Evolutionary conservation across 176 grass and related monocot species (phyloP).

Genomic region (Musa beccarii): DNA sequence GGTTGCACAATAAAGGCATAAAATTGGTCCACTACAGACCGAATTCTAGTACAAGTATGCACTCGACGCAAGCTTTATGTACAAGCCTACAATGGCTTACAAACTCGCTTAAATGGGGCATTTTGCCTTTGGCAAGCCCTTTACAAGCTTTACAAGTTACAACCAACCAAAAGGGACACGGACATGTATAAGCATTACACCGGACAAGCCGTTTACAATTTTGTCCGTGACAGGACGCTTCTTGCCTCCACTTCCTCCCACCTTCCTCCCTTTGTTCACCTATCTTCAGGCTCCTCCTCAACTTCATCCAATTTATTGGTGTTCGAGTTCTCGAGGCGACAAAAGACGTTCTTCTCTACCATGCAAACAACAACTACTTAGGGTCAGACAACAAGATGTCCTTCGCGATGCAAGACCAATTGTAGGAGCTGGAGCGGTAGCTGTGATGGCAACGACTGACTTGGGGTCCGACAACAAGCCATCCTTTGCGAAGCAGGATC

Average conservation of each 20-base stretch:
- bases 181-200: too few relatives aligned
- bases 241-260: background rate
- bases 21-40: too few relatives aligned
- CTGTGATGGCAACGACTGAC: background rate
- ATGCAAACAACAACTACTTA: background rate
- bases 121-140: too few relatives aligned
- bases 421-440: constrained; percentile 76
- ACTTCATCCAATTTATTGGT: constrained; percentile 37
- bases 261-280: background rate
- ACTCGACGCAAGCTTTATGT: too few relatives aligned
- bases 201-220: too few relatives aligned
- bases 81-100: too few relatives aligned
- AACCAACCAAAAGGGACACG: too few relatives aligned
- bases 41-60: too few relatives aligned
- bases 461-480: constrained; percentile 11
- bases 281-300: constrained; percentile 15
- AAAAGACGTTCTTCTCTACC: constrained; percentile 21
- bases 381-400: constrained; percentile 8
- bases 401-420: constrained; percentile 22
- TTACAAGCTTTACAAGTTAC: too few relatives aligned
- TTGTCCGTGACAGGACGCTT: too few relatives aligned
- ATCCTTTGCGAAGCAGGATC: constrained; percentile 16
- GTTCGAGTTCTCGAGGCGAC: constrained; percentile 26
- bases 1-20: too few relatives aligned
- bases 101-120: too few relatives aligned